Evolutionary conservation across 768 basidiomycete genomes (phyloP).

Genomic region (Boletus sensibilis): DNA sequence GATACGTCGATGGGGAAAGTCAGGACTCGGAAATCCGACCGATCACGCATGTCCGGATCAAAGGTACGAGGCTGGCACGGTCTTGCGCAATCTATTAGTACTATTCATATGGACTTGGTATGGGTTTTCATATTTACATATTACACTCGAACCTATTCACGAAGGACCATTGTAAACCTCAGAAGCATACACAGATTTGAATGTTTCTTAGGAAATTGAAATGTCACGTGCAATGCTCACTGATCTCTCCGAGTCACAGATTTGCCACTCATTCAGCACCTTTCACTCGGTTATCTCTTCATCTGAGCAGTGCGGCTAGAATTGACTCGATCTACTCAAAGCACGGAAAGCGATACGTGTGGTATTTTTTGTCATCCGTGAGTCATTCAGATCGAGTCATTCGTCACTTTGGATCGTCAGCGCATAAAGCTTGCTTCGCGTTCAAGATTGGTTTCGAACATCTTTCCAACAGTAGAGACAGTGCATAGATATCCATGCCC

Average conservation of each 20-base stretch:
- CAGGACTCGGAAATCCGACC: neutral
- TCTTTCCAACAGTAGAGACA: neutral
- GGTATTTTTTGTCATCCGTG: neutral
- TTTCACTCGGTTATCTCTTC: neutral
- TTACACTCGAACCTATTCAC: too few species aligned
- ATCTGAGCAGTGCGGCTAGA: neutral
- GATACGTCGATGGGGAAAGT: neutral
- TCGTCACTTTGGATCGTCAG: neutral
- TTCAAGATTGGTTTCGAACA: neutral
- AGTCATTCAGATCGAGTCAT: slow-evolving; percentile 20
- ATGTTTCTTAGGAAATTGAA: neutral
- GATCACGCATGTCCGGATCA: too few species aligned
- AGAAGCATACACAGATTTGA: too few species aligned
- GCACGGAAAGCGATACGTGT: neutral
- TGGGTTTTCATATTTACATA: too few species aligned
- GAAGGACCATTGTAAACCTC: too few species aligned
- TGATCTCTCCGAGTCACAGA: neutral
- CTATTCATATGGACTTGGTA: too few species aligned
- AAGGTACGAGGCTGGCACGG: too few species aligned
- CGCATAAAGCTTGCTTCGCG: neutral
- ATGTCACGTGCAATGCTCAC: neutral
- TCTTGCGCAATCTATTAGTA: too few species aligned
- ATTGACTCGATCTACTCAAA: neutral
- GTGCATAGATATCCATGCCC: slow-evolving; percentile 43
- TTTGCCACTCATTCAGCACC: neutral